phyloP scores from a whole-genome alignment of 768 basidiomycete genomes.

The Tephrocybe rancida region DNA sequence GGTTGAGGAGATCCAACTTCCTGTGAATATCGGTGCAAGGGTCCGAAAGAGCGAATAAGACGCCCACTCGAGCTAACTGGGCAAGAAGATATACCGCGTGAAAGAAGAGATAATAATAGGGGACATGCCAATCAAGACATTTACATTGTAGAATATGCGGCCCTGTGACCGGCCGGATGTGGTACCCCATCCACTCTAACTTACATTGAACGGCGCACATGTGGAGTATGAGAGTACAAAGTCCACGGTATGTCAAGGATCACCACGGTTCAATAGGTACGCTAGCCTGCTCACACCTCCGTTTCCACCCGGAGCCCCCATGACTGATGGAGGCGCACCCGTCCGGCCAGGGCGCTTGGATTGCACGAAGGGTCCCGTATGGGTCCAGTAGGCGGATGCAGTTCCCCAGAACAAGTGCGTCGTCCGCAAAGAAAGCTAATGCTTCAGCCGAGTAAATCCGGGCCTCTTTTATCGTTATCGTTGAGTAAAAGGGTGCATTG shows the following conservation, averaged over 20 bases:
- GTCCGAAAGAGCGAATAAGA: slow-evolving; percentile 7
- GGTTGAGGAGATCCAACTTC: slow-evolving; percentile 4
- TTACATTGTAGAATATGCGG: slow-evolving; percentile 2
- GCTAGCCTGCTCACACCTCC: slow-evolving; percentile 4
- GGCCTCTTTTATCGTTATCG: not conserved
- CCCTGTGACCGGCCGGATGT: slow-evolving; percentile 10
- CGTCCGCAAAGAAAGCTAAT: not conserved
- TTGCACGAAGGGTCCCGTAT: too few relatives aligned
- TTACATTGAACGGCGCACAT: slow-evolving; percentile 1
- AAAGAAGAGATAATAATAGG: slow-evolving; percentile 5
- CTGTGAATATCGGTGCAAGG: not conserved
- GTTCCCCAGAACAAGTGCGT: too few relatives aligned
- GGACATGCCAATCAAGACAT: slow-evolving; percentile 18
- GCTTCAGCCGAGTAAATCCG: not conserved
- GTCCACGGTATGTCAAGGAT: not conserved
- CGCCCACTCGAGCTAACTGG: not conserved
- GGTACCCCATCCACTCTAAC: not conserved
- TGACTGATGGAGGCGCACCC: slow-evolving; percentile 10
- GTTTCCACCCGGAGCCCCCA: slow-evolving; percentile 5
- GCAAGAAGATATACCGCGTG: slow-evolving; percentile 14
- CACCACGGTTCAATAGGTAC: not conserved
- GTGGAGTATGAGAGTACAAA: slow-evolving; percentile 1
- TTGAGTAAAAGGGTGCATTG: not conserved
- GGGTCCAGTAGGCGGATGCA: too few relatives aligned
- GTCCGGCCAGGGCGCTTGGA: not conserved